phyloP scores from a whole-genome alignment of 1,284 basidiomycete genomes.

The Austroboletus novae-zelandiae region DNA sequence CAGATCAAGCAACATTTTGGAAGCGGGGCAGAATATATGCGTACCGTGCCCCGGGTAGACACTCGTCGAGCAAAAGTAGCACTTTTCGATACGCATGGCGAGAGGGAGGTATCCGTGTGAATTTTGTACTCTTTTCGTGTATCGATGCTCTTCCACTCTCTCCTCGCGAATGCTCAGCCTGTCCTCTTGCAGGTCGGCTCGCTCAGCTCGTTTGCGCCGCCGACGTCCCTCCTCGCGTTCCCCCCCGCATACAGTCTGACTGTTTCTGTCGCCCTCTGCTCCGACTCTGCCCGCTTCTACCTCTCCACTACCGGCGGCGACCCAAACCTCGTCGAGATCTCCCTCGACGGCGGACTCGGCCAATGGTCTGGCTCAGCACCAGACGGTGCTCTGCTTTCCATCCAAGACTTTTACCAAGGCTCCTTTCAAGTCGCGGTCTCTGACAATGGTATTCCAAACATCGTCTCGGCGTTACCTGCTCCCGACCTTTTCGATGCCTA shows the following conservation, averaged over 20 bases:
- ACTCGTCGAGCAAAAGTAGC: constrained; percentile 90
- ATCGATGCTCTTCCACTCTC: not conserved
- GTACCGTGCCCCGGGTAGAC: constrained; percentile 93
- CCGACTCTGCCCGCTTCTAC: constrained; percentile 48
- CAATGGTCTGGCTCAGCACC: constrained; percentile 50
- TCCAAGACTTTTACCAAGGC: constrained; percentile 40
- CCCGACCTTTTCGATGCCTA: not conserved
- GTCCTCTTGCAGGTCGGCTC: not conserved
- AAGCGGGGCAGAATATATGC: constrained; percentile 10
- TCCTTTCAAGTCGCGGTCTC: constrained; percentile 61
- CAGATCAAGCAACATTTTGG: not conserved
- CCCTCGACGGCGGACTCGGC: constrained; percentile 51
- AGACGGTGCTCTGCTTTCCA: constrained; percentile 48
- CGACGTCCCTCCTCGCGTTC: constrained; percentile 35
- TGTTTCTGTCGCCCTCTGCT: constrained; percentile 61
- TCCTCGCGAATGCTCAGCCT: constrained; percentile 17
- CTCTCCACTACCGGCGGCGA: constrained; percentile 46
- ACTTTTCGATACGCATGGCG: constrained; percentile 83
- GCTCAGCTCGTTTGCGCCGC: constrained; percentile 22
- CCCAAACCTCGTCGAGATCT: constrained; percentile 49
- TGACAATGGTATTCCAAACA: constrained; percentile 42
- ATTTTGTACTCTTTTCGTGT: not conserved
- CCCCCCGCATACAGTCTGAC: constrained; percentile 44
- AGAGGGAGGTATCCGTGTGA: constrained; percentile 21
- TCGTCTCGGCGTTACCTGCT: not conserved